phyloP scores from a whole-genome alignment of 2,329 filamentous ascomycete genomes.

The Phialophora tarda region DNA sequence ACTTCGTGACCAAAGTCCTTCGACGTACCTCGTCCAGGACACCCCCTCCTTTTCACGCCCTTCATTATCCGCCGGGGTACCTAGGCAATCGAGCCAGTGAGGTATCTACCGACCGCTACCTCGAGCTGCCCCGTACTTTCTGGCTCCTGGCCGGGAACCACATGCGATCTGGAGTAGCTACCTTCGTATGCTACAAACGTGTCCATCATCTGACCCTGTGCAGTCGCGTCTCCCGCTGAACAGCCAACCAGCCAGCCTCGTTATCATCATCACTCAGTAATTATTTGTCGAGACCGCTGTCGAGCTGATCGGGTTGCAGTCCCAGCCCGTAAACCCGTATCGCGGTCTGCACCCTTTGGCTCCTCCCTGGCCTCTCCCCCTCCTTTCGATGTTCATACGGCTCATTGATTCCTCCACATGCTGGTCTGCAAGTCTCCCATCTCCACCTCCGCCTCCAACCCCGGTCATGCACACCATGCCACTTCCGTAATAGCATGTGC shows the following conservation, averaged over 20 bases:
- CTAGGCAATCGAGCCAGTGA: conserved; percentile 9
- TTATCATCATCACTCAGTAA: conserved; percentile 9
- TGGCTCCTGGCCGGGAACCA: conserved; percentile 4
- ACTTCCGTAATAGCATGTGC: conserved; percentile 27
- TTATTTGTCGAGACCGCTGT: conserved; percentile 1
- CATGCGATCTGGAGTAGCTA: conserved; percentile 14
- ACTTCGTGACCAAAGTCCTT: conserved; percentile 12
- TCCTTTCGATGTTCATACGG: conserved; percentile 9
- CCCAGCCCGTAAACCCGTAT: conserved; percentile 11
- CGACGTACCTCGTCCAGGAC: conserved; percentile 15
- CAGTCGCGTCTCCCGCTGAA: not conserved
- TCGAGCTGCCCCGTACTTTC: conserved; percentile 16
- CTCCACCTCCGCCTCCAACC: conserved; percentile 24
- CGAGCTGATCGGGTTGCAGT: conserved; percentile 15
- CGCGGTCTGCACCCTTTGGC: conserved; percentile 1
- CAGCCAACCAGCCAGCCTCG: conserved; percentile 21
- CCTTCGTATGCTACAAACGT: not conserved
- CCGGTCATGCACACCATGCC: conserved; percentile 18
- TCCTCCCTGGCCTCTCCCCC: conserved; percentile 2
- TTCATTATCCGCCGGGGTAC: conserved; percentile 6
- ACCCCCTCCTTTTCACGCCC: conserved; percentile 9
- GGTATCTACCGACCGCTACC: conserved; percentile 6
- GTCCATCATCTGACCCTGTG: conserved; percentile 25
- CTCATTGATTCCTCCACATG: conserved; percentile 17
- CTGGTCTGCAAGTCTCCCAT: conserved; percentile 5